phyloP scores from a whole-genome alignment of 2,329 filamentous ascomycete species.

The Hymenoscyphus occultus region DNA sequence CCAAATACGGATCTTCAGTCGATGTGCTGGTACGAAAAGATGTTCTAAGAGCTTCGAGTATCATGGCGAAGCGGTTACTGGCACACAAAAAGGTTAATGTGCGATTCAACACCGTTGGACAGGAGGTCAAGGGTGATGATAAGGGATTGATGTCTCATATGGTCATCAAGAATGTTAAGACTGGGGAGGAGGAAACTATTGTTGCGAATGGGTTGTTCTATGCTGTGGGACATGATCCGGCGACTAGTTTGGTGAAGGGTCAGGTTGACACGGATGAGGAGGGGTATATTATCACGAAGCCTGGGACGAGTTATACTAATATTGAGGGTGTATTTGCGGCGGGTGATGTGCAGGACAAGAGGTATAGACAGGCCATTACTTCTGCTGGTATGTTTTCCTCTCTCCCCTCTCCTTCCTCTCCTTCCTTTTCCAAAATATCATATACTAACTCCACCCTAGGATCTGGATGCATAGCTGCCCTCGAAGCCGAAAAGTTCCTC shows the following conservation, averaged over 20 bases:
- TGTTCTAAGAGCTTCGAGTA: slow-evolving; percentile 80
- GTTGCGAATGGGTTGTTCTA: slow-evolving; percentile 95
- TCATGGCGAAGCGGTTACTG: slow-evolving; percentile 85
- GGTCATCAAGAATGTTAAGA: slow-evolving; percentile 74
- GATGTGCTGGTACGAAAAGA: slow-evolving; percentile 89
- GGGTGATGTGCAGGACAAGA: slow-evolving; percentile 97
- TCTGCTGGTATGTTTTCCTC: slow-evolving; percentile 71
- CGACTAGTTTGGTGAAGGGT: slow-evolving; percentile 83
- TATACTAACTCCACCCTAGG: slow-evolving; percentile 48
- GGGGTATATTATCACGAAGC: slow-evolving; percentile 84
- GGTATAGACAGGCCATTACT: slow-evolving; percentile 95
- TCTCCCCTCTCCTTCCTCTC: not conserved
- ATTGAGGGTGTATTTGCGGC: slow-evolving; percentile 92
- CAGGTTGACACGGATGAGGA: slow-evolving; percentile 87
- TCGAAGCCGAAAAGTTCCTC: slow-evolving; percentile 94
- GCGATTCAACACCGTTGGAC: slow-evolving; percentile 76
- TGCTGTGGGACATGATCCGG: slow-evolving; percentile 94
- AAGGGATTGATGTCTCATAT: slow-evolving; percentile 87
- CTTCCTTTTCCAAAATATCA: not conserved
- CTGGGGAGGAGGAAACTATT: slow-evolving; percentile 76
- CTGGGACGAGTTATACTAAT: slow-evolving; percentile 85
- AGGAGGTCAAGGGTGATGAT: slow-evolving; percentile 80
- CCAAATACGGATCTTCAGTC: slow-evolving; percentile 95
- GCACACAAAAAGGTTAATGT: slow-evolving; percentile 88
- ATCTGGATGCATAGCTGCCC: slow-evolving; percentile 89